Conservation (phyloP, 148 eudicot genomes). For the Vaccinium macrocarpon region DNA sequence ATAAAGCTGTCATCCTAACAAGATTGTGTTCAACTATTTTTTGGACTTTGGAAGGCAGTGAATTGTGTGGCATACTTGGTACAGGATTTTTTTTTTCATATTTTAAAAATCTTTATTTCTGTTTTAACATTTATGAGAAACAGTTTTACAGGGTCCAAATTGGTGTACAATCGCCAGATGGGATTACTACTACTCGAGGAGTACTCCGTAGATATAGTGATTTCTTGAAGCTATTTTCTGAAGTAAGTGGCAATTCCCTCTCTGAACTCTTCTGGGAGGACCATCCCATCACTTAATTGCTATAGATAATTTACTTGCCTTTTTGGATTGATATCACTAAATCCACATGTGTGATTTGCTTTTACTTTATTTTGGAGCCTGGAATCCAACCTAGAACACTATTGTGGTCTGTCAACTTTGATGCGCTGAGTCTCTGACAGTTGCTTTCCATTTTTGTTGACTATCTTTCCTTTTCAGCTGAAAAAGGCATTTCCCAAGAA, state of each 20-base stretch:
- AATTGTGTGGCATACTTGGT: neutral
- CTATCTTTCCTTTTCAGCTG: slow-evolving; percentile 48
- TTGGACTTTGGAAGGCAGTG: neutral
- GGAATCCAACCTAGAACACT: neutral
- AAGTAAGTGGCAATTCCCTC: slow-evolving; percentile 44
- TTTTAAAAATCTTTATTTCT: neutral
- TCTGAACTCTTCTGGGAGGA: neutral
- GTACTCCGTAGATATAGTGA: slow-evolving; percentile 79
- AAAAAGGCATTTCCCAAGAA: slow-evolving; percentile 62
- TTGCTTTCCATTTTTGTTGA: slow-evolving; percentile 8
- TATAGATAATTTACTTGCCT: neutral
- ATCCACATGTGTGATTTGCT: neutral
- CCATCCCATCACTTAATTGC: neutral
- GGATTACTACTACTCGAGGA: slow-evolving; percentile 65
- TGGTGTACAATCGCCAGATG: slow-evolving; percentile 91
- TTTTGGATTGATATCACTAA: neutral
- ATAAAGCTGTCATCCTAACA: neutral
- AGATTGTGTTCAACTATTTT: neutral
- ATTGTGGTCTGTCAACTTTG: neutral
- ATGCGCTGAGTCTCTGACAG: neutral
- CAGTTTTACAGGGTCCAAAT: slow-evolving; percentile 97
- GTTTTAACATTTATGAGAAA: slow-evolving; percentile 38
- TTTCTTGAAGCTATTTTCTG: slow-evolving; percentile 75
- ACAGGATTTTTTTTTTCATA: neutral
- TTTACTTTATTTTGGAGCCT: neutral